Base-by-base conservation (phyloP, 495 filamentous ascomycete species). In the Penicillium fimorum region DNA sequence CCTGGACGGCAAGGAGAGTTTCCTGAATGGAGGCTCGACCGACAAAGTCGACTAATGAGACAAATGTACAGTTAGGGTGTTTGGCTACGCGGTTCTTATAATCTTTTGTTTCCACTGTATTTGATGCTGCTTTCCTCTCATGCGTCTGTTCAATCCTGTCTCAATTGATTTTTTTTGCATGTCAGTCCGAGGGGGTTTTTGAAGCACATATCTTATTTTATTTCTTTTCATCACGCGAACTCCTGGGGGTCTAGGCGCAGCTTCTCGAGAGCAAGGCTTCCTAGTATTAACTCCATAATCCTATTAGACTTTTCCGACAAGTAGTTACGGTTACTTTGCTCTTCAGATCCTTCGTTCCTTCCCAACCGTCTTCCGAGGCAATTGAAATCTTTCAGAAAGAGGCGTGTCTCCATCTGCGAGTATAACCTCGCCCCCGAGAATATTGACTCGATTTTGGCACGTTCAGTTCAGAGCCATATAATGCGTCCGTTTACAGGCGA, bases 11-110 rank as follows among this genome's bases (percentile, higher is more conserved):
- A 91, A 89, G 67, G 86, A 92, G 59, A 87, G 89, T 24, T 67
- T 92, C 47, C 72, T 81, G 62, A 78, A 74, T 51, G 77, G 79
- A 44, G 78, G 74, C 18, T 70, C 75, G 27, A 83, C 85, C 53
- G 90, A 86, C 60, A 96, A 96, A 79, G 88, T 86, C 55, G 91
- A 95, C 75, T 96, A 76, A 82, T 67, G 59, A 63, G 58, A 63
- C 46, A 61, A 57, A 62, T 74, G 71, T 73, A 74, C 66, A 76
- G 68, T 64, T 71, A 68, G 42, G 68, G 57, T 66, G 60, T 69
- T 69, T 67, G 59, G 66, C 51, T 60, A 59, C 50, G 60, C 47
- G 55, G 53, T 62, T 47, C 53, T 65, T 61, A 57, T 69, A 62
- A 61, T 63, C 53, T 60, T 63, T 43, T 60, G 61, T 63, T 66